Evolutionary conservation across 2,329 filamentous ascomycete genomes (phyloP), one percentile per base, ranked within the genome.

Genomic region (Fusarium multiceps): DNA sequence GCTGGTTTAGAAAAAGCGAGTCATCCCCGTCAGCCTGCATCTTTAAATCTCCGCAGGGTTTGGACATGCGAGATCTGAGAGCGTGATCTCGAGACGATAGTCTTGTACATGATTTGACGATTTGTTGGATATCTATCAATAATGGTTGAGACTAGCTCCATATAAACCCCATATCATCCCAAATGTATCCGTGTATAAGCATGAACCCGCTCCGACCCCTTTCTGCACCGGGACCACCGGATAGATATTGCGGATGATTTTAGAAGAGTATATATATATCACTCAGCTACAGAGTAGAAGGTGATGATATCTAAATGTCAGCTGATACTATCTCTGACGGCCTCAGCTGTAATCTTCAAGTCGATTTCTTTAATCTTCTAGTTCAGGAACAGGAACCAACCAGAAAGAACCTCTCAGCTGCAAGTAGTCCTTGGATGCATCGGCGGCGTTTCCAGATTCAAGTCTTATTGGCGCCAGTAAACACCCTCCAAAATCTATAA

Each of bases 351-450:
- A 34, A 47, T 47, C 23, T 51, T 46, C 3, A 30, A 30, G 21
- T 48, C 49, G 27, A 42, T 27, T 40, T 28, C 18, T 56, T 49
- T 27, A 40, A 28, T 18, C 30, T 37, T 47, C 46, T 55, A 56
- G 58, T 37, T 16, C 51, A 70, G 63, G 68, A 57, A 65, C 63
- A 64, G 27, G 55, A 45, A 42, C 67, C 67, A 68, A 67, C 58
- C 54, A 63, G 34, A 47, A 42, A 14, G 37, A 45, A 14, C 47
- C 20, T 30, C 21, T 25, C 37, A 25, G 23, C 51, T 68, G 58
- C 63, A 71, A 59, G 47, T 51, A 37, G 47, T 42, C 47, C 34
- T 30, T 59, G 45, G 34, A 32, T 63, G 32, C 53, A 70, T 59
- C 49, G 53, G 67, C 27, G 67, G 67, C 42, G 50, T 64, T 55